Percentiles rank a stretch among this genome's conserved stretches.
These are phyloP conservation scores for Epichloe typhina DNA, from an alignment of 2,329 filamentous ascomycete species.

Conservation along the genomic window DNA sequence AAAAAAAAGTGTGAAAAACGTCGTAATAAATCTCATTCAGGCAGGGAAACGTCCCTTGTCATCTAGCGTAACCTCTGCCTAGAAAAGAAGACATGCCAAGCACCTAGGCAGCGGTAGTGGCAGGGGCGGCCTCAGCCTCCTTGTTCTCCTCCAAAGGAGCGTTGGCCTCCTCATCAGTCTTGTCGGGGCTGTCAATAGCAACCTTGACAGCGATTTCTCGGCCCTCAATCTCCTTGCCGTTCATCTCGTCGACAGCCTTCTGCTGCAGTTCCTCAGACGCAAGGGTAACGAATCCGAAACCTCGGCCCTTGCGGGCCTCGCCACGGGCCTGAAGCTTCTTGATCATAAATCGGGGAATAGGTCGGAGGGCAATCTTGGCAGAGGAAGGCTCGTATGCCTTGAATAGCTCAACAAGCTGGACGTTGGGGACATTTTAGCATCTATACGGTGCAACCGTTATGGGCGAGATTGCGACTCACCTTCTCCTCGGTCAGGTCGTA, in stretches of 20 bases:
- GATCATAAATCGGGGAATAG: constrained; percentile 99
- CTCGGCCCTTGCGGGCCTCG: constrained; percentile 96
- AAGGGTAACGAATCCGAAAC: constrained; percentile 95
- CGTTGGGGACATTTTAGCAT: not conserved
- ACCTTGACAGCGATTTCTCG: constrained; percentile 99
- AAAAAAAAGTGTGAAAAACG: constrained; percentile 15
- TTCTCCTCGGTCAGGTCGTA: constrained; percentile 97
- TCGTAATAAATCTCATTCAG: constrained; percentile 23
- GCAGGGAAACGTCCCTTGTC: constrained; percentile 13
- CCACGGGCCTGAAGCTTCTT: constrained; percentile 98
- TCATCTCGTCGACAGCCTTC: constrained; percentile 97
- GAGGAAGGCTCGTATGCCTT: constrained; percentile 80
- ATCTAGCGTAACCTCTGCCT: constrained; percentile 12
- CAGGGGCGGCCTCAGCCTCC: constrained; percentile 20
- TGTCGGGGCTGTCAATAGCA: constrained; percentile 97
- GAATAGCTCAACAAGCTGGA: constrained; percentile 96
- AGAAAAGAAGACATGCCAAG: not conserved
- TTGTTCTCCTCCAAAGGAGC: constrained; percentile 32
- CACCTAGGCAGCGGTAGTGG: constrained; percentile 20
- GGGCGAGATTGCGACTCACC: constrained; percentile 37
- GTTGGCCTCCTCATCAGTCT: constrained; percentile 76
- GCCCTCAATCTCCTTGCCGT: constrained; percentile 97
- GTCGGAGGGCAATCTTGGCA: constrained; percentile 96
- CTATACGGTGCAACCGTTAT: not conserved
- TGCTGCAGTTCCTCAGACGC: constrained; percentile 91